phyloP scores from a whole-genome alignment of 148 eudicot species.

The Fagopyrum homotropicum region DNA sequence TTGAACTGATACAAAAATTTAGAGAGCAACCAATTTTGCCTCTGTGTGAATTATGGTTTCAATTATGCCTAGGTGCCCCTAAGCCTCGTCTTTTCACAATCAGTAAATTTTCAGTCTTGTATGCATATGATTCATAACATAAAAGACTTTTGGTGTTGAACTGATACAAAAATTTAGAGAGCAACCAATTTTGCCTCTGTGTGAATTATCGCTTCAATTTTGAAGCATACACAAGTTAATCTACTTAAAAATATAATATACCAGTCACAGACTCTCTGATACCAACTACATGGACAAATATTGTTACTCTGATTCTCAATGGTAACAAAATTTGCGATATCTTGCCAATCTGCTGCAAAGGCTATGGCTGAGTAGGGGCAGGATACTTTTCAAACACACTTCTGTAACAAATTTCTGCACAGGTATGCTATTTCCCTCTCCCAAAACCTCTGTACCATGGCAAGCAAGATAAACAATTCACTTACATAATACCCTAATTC shows the following conservation, averaged over 20 bases:
- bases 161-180: not conserved
- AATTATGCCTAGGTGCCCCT: too few relatives aligned
- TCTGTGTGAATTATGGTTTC: too few relatives aligned
- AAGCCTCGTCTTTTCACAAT: not conserved
- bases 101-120: not conserved
- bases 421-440: not conserved
- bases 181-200: not conserved
- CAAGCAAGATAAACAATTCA: not conserved
- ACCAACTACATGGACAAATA: not conserved
- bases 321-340: not conserved
- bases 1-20: not conserved
- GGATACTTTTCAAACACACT: not conserved
- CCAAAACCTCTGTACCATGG: not conserved
- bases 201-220: too few relatives aligned
- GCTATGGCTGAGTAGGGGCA: not conserved
- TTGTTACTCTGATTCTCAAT: not conserved
- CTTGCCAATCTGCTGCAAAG: not conserved
- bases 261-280: too few relatives aligned
- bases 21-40: not conserved
- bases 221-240: too few relatives aligned
- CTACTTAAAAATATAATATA: too few relatives aligned
- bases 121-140: not conserved
- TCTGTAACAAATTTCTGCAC: not conserved
- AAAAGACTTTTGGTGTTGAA: not conserved
- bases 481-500: not conserved